A percentile compares a stretch with the other conserved stretches of the same genome.
Conservation (phyloP, 352 stramenopile species). For the Globisporangium radiosum region DNA sequence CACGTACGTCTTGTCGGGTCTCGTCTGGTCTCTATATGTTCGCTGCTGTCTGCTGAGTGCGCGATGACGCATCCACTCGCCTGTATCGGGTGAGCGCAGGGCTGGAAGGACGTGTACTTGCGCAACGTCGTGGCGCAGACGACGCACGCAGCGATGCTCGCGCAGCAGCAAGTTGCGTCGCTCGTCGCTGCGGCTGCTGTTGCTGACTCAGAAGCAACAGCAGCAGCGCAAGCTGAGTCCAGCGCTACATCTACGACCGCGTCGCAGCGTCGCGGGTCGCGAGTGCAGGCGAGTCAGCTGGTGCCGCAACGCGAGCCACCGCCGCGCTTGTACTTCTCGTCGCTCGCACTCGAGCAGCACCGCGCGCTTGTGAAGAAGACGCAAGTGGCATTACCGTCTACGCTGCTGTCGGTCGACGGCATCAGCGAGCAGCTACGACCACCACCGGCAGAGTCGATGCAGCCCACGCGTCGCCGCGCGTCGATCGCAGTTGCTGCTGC, state of each 20-base stretch:
- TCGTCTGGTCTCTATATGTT: not conserved
- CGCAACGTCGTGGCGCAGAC: slow-evolving; percentile 40
- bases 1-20: slow-evolving; percentile 8
- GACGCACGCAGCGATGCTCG: slow-evolving; percentile 62
- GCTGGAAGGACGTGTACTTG: slow-evolving; percentile 52
- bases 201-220: not conserved
- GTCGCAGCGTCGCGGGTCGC: too few species aligned
- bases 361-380: slow-evolving; percentile 1
- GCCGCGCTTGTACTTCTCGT: slow-evolving; percentile 9
- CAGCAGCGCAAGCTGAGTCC: not conserved
- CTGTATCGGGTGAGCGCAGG: slow-evolving; percentile 8
- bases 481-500: not conserved
- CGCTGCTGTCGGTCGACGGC: too few species aligned
- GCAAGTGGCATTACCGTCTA: not conserved
- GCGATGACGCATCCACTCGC: not conserved
- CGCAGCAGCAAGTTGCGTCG: slow-evolving; percentile 12
- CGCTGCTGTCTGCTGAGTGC: not conserved
- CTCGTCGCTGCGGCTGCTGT: not conserved
- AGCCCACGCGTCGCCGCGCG: not conserved
- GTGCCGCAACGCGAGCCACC: too few species aligned
- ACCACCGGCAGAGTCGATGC: too few species aligned
- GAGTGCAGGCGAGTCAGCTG: too few species aligned
- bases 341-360: slow-evolving; percentile 7
- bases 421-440: too few species aligned
- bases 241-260: too few species aligned